Base-by-base conservation (phyloP, 2,329 filamentous ascomycete genomes). In the Verticillium isaacii region DNA sequence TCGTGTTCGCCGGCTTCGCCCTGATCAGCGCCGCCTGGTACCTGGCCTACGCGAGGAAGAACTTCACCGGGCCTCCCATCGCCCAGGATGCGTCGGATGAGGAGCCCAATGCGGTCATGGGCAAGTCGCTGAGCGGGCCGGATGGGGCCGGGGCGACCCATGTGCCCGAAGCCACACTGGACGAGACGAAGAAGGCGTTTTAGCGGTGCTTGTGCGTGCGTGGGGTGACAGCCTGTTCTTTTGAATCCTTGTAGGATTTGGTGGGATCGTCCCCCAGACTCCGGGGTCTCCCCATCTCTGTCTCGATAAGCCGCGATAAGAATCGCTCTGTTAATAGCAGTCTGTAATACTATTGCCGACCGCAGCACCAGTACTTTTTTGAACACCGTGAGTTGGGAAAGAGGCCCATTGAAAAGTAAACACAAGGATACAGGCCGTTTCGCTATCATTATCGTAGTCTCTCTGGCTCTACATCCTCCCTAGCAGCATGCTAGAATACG, bases 1-100 rank as follows among this genome's bases (percentile, higher is more conserved):
- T 85, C 8, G 87, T 89, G 6, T 89, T 89, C 73, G 81, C 83
- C 3, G 85, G 82, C 0, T 89, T 89, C 62, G 87, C 81, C 0
- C 66, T 74, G 15, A 84, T 89, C 63, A 87, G 85, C 58, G 72
- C 87, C 12, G 65, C 77, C 3, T 90, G 87, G 87, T 89, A 90
- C 72, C 79, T 88, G 65, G 78, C 78, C 1, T 83, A 85, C 68
- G 87, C 85, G 8, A 77, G 86, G 58, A 87, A 86, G 73, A 81
- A 85, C 65, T 90, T 89, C 67, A 86, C 78, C 3, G 87, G 87
- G 0, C 87, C 87, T 4, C 76, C 77, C 0, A 66, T 79, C 29
- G 62, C 72, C 59, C 68, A 73, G 65, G 65, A 67, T 56, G 65
- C 63, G 61, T 68, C 63, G 32, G 63, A 65, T 59, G 63, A 63